Base-by-base conservation (phyloP, 306 rosid species). In the Quercus parvula region DNA sequence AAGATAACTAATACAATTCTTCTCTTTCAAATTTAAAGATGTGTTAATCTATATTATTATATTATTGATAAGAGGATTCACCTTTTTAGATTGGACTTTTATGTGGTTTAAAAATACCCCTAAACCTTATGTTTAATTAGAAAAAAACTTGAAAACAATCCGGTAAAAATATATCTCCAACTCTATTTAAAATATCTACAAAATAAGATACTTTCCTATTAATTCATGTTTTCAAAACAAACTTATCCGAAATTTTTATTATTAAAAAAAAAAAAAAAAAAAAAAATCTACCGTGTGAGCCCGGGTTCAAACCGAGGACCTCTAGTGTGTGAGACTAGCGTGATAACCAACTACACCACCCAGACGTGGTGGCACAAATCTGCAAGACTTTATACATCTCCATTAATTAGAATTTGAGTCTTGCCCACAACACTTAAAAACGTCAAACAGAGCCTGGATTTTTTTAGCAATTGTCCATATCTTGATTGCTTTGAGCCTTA, bases 311-410 rank as follows among this genome's bases (percentile, higher is more conserved):
- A 87, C 90, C 84, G 88, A 86, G 88, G 88, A 84, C 90, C 86
- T 84, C 87, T 84, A 87, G 90, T 87, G 90, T 87, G 90, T 87
- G 88, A 87, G 88, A 87, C 90, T 87, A 87, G 87, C 88, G 86
- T 84, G 90, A 87, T 87, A 81, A 87, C 88, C 90, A 61, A 87
- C 90, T 87, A 84, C 90, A 87, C 90, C 90, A 87, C 88, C 90
- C 88, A 87, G 90, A 84, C 89, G 0, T 2, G 15, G 0, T 62
- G 31, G 6, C 4, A 5, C 2, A 19, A 55, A 49, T 13, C 54
- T 81, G 19, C 13, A 81, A 41, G 75, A 28, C 12, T 79, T 18
- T 46, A 35, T 64, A 9, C 8, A 1, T 38, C 46, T 38, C 27
- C 68, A 58, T 70, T 71, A 18, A 69, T 14, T 56, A 49, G 25